Evolutionary conservation across 1,284 basidiomycete genomes (phyloP), one percentile per base, ranked within the genome.

Genomic region (Wolfiporia cocos): DNA sequence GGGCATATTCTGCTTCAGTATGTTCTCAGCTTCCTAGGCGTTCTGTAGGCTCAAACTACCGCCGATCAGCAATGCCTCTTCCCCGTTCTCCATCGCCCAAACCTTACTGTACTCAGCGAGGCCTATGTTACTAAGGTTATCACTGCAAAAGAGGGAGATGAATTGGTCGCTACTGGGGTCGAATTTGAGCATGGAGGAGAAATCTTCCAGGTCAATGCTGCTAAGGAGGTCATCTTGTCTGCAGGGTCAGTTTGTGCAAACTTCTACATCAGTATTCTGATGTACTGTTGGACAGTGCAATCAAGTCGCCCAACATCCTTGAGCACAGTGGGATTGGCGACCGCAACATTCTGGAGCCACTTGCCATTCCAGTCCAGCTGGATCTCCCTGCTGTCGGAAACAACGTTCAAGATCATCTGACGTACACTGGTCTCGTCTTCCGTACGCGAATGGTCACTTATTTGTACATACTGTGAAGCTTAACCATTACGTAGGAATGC

Each of bases 251-350:
- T 43, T 10, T 23, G 15, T 32, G 3, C 11, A 5, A 14, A 17
- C 34, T 10, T 39, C 18, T 36, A 21, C 6, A 15, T 7, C 32
- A 9, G 7, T 3, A 17, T 4, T 11, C 18, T 21, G 21, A 14
- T 24, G n/a, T 14, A 9, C 12, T 20, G 14, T 23, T 17, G 10
- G n/a, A 4, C 29, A 55, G 58, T 35, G 37, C 54, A 2, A 46
- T 55, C 21, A 51, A 54, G 21, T 47, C 54, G 1, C 66, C 68
- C 5, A 58, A 62, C 29, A 46, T 70, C 5, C 59, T 70, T n/a
- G 66, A 69, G 49, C 59, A 68, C 9, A 66, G 64, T 10, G 68
- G 68, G 43, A 62, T 64, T 44, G 63, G 65, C 10, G 49, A 51
- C 40, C 46, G 49, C 37, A 41, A 41, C 10, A 43, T 65, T 4